phyloP scores from a whole-genome alignment of 2,329 filamentous ascomycete species.

The Lachnellula occidentalis region DNA sequence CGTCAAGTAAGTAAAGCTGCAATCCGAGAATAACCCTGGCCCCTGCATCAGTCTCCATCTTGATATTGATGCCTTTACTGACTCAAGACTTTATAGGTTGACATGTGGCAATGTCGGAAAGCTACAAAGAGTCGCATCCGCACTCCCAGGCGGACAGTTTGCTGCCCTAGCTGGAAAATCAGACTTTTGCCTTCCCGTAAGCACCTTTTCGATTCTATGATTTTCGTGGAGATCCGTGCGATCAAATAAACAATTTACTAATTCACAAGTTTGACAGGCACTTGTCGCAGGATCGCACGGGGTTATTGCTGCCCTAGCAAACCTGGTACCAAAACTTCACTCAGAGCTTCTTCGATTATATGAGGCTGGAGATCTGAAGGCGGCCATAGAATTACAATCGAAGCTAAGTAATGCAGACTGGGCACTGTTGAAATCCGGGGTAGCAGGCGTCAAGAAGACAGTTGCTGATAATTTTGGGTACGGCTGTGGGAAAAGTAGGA shows the following conservation, averaged over 20 bases:
- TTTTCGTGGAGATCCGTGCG: too few relatives aligned
- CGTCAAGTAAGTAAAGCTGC: slow-evolving; percentile 39
- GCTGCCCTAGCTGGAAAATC: slow-evolving; percentile 64
- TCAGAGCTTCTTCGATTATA: slow-evolving; percentile 54
- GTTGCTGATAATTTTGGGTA: slow-evolving; percentile 56
- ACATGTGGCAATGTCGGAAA: slow-evolving; percentile 49
- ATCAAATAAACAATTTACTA: too few relatives aligned
- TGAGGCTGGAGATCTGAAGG: slow-evolving; percentile 46
- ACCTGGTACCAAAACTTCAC: slow-evolving; percentile 59
- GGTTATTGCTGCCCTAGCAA: slow-evolving; percentile 63
- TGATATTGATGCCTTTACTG: too few relatives aligned
- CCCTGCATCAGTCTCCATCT: too few relatives aligned
- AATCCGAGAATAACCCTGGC: too few relatives aligned
- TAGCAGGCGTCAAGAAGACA: slow-evolving; percentile 59
- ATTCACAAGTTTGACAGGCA: too few relatives aligned
- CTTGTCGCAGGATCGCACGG: slow-evolving; percentile 62
- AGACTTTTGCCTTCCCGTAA: slow-evolving; percentile 59
- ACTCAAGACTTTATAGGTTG: neutral
- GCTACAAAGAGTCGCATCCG: slow-evolving; percentile 47
- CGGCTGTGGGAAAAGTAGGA: slow-evolving; percentile 37
- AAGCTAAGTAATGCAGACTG: slow-evolving; percentile 61
- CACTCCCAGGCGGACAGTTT: slow-evolving; percentile 44
- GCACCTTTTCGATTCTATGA: slow-evolving; percentile 30
- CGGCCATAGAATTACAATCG: slow-evolving; percentile 55
- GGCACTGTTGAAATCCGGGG: slow-evolving; percentile 59